Evolutionary conservation across 768 basidiomycete genomes (phyloP), one percentile per base, ranked within the genome.

Genomic region (Trametes cinnabarina): DNA sequence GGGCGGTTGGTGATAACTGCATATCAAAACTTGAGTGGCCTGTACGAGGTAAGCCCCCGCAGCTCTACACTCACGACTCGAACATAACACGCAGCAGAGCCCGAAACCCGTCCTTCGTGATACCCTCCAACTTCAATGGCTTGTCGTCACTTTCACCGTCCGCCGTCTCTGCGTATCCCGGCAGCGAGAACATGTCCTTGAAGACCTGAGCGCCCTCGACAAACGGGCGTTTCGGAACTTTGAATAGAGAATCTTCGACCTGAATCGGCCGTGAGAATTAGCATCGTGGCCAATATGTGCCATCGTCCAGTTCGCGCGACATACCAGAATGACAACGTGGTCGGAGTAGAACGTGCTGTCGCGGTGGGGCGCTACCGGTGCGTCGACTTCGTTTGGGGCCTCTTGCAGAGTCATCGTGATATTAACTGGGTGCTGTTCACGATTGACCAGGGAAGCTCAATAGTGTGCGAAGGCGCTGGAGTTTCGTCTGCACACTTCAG

Each of bases 141-240:
- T 58, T 32, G 10, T 62, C 58, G n/a, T 67, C 62, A 28, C 57
- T 60, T 10, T 48, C 22, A 15, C 67, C 67, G 32, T 68, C 66
- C 25, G 40, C 35, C n/a, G 40, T 30, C 3, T 6, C 35, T 14
- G 11, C 35, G 2, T 51, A 44, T 6, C 22, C 11, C 7, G 61
- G 28, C 3, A 57, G 49, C 25, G 30, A 35, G 51, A 57, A 51
- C 66, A 61, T 65, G 41, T 48, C 63, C 52, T n/a, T 48, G 64
- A 68, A 68, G 25, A 63, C 51, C 7, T 41, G 46, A 11, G 67
- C 67, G 39, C 61, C 60, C 2, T 62, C 43, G 12, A 52, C 40
- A 11, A 68, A 55, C 34, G 56, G 59, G 51, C 58, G 48, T 9
- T 63, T 61, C 42, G 63, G 66, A 9, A 68, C 55, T 44, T 64